Evolutionary conservation across 441 rosid species (phyloP).

Genomic region (Jatropha multifida): DNA sequence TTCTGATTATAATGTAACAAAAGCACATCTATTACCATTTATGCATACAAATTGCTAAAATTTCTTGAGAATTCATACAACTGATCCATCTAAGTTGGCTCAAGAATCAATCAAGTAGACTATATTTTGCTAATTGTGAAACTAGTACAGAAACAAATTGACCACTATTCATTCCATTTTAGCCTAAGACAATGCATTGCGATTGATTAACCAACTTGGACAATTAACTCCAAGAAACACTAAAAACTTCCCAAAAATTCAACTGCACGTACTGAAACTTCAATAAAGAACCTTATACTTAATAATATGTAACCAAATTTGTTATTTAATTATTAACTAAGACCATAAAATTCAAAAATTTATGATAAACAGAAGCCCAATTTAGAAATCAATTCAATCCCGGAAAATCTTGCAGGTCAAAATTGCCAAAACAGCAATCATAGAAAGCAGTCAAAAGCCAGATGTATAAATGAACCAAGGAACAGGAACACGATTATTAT

Average conservation of each 20-base stretch:
- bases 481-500: not conserved
- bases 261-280: not conserved
- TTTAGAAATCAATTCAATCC: constrained; percentile 7
- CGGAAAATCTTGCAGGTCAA: not conserved
- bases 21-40: not conserved
- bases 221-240: not conserved
- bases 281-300: not conserved
- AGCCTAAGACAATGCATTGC: not conserved
- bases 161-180: not conserved
- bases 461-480: not conserved
- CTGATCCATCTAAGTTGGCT: not conserved
- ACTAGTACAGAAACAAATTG: not conserved
- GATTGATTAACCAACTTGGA: not conserved
- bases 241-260: not conserved
- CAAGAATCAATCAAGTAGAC: not conserved
- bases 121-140: not conserved
- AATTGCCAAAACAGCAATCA: not conserved
- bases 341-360: not conserved
- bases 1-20: not conserved
- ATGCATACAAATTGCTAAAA: not conserved
- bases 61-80: constrained; percentile 4
- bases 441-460: not conserved
- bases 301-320: not conserved
- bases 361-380: not conserved
- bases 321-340: not conserved